Evolutionary conservation across 345 rosid species (phyloP).

Genomic region (Eucalyptus tenuipes): DNA sequence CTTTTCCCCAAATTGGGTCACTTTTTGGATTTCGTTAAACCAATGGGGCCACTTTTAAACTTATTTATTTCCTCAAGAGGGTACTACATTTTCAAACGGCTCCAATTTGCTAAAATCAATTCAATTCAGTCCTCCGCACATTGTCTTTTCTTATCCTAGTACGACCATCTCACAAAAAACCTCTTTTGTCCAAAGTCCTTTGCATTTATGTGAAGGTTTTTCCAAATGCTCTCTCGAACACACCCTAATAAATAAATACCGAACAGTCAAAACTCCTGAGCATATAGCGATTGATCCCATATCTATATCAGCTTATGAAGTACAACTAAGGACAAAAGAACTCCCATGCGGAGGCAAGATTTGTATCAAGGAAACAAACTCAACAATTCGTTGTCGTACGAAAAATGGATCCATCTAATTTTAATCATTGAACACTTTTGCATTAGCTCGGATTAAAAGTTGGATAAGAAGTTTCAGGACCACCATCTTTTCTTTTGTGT

Average conservation of each 20-base stretch:
- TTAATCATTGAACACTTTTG: not conserved
- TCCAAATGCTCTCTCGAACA: not conserved
- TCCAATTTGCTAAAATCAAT: not conserved
- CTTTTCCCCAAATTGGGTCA: not conserved
- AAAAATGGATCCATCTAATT: not conserved
- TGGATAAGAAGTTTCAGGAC: not conserved
- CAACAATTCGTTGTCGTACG: not conserved
- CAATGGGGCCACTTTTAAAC: too few relatives aligned
- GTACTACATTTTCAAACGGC: not conserved
- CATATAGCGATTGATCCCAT: accelerated
- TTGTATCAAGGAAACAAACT: not conserved
- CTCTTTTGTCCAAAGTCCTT: not conserved
- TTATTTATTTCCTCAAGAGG: not conserved
- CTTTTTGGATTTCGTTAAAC: not conserved
- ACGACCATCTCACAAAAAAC: too few relatives aligned
- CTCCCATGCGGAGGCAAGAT: not conserved
- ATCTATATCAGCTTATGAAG: not conserved
- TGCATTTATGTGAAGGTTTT: not conserved
- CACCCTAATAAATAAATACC: not conserved
- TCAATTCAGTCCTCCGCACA: not conserved
- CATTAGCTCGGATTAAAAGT: not conserved
- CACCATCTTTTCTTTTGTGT: not conserved
- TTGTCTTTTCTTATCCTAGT: not conserved
- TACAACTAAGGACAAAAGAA: not conserved
- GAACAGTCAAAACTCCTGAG: not conserved